Percentiles rank a stretch among this genome's conserved stretches.
phyloP scores from a whole-genome alignment of 1,284 basidiomycete genomes.

The Fomitopsis betulina region DNA sequence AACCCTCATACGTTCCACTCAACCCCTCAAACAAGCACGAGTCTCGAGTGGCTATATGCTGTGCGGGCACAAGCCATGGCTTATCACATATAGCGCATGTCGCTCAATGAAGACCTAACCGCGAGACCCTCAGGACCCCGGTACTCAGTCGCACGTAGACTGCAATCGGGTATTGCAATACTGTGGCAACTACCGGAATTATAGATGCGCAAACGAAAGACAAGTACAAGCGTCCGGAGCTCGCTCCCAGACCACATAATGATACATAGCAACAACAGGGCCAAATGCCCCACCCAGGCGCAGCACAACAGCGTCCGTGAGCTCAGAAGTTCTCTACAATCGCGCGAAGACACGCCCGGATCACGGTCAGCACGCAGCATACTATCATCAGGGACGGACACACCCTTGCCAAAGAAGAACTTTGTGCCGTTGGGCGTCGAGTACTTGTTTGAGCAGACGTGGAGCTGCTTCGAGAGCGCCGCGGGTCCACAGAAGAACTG shows the following conservation, averaged over 20 bases:
- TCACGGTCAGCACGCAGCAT: neutral
- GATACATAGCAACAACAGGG: neutral
- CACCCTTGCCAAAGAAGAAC: constrained; percentile 87
- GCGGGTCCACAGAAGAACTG: constrained; percentile 82
- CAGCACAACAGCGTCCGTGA: neutral
- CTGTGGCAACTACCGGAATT: neutral
- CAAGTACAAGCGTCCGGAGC: constrained; percentile 5
- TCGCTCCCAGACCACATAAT: constrained; percentile 1
- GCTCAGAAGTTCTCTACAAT: constrained; percentile 31
- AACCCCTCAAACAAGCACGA: too few species aligned
- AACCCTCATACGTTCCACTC: too few species aligned
- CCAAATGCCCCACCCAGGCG: neutral
- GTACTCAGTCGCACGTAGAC: neutral
- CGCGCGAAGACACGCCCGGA: neutral
- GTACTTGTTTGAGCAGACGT: constrained; percentile 79
- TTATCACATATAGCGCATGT: too few species aligned
- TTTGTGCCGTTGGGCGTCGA: constrained; percentile 76
- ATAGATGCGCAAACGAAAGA: constrained; percentile 3
- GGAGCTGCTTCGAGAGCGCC: constrained; percentile 65
- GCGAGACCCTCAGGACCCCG: neutral
- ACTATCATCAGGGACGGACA: neutral
- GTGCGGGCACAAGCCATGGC: too few species aligned
- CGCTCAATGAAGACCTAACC: too few species aligned
- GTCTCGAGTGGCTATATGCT: too few species aligned
- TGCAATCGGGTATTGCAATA: neutral